Evolutionary conservation across 176 grass and related monocot genomes (phyloP).

Genomic region (Dendrocalamus sinicus): DNA sequence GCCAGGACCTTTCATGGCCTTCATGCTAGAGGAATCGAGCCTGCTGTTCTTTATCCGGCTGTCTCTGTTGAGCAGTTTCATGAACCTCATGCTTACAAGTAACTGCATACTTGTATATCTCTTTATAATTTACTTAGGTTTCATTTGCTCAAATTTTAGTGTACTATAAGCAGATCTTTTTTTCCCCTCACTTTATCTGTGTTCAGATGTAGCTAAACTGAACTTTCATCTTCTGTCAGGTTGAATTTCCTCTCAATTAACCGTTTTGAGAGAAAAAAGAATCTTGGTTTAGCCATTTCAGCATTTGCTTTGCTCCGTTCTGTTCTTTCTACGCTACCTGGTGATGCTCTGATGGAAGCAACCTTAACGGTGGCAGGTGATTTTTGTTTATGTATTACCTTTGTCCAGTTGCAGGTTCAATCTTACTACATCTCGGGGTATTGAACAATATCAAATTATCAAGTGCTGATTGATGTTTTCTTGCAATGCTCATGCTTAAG

Average conservation of each 20-base stretch:
- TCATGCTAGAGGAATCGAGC: slow-evolving; percentile 70
- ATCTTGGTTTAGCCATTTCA: slow-evolving; percentile 85
- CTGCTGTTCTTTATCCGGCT: slow-evolving; percentile 84
- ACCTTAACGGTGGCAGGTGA: slow-evolving; percentile 89
- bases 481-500: slow-evolving; percentile 47
- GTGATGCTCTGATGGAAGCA: slow-evolving; percentile 52
- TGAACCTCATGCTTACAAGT: slow-evolving; percentile 77
- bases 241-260: slow-evolving; percentile 97
- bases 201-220: not conserved
- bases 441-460: not conserved
- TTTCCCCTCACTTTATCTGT: not conserved
- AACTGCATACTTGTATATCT: slow-evolving; percentile 68
- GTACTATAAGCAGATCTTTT: not conserved
- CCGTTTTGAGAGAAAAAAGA: slow-evolving; percentile 98
- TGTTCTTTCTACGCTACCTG: slow-evolving; percentile 47
- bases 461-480: slow-evolving; percentile 25
- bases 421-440: not conserved
- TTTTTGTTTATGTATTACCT: slow-evolving; percentile 32
- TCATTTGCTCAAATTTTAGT: slow-evolving; percentile 5
- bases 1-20: slow-evolving; percentile 68
- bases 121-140: slow-evolving; percentile 49
- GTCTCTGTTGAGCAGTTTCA: slow-evolving; percentile 89
- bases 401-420: slow-evolving; percentile 14
- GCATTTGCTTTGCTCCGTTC: slow-evolving; percentile 82
- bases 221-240: slow-evolving; percentile 48